These are phyloP conservation scores for Naumovozyma castellii DNA, from an alignment of 805 yeast genomes.

Conservation along the genomic window DNA sequence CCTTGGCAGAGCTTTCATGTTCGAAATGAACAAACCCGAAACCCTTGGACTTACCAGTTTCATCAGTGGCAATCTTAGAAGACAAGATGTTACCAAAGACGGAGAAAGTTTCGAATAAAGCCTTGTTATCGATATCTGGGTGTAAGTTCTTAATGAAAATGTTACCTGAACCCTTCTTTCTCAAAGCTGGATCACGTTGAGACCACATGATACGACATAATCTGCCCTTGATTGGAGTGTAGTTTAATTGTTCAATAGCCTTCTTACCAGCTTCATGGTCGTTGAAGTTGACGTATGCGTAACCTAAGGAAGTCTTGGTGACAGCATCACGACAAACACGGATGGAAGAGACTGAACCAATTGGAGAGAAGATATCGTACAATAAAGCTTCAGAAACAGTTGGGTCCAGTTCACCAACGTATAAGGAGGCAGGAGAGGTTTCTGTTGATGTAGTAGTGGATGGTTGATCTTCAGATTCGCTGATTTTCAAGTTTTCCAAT, in stretches of 20 bases:
- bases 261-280: conserved; percentile 80
- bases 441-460: conserved; percentile 17
- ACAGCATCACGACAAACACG: conserved; percentile 99
- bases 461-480: conserved; percentile 20
- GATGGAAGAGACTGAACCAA: conserved; percentile 92
- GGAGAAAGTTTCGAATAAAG: conserved; percentile 93
- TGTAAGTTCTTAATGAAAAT: conserved; percentile 96
- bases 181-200: conserved; percentile 92
- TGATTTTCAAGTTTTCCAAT: conserved; percentile 28
- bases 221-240: conserved; percentile 84
- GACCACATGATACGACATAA: conserved; percentile 99
- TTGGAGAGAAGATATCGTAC: conserved; percentile 87
- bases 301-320: conserved; percentile 92
- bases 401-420: conserved; percentile 95
- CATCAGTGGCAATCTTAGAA: conserved; percentile 95
- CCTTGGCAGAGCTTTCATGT: conserved; percentile 81
- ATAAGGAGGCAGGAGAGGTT: conserved; percentile 68
- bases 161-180: conserved; percentile 94
- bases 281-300: conserved; percentile 96
- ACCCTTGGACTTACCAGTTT: conserved; percentile 83
- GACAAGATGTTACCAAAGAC: conserved; percentile 94
- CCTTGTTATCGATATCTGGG: conserved; percentile 97
- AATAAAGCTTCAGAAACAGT: conserved; percentile 87
- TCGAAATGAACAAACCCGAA: conserved; percentile 97
- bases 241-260: conserved; percentile 93